A percentile compares a stretch with the other conserved stretches of the same genome.
Conservation (phyloP, 2,329 filamentous ascomycete genomes). For the Pseudodiploospora longispora region DNA sequence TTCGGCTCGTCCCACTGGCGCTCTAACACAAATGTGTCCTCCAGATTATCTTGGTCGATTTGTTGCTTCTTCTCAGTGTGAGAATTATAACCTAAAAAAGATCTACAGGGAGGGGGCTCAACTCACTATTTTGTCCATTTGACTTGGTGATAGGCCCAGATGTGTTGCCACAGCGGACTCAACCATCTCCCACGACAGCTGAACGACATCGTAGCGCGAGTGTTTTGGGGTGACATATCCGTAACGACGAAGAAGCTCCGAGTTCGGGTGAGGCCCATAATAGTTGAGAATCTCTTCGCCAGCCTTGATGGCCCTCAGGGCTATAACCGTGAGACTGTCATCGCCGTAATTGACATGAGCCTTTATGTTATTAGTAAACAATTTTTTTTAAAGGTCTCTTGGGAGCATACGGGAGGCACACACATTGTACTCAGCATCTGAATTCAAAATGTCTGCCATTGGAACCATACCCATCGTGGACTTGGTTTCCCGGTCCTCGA, state of each 20-base stretch:
- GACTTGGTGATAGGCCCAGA: conserved; percentile 27
- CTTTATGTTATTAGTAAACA: conserved; percentile 19
- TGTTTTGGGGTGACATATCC: conserved; percentile 81
- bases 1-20: conserved; percentile 44
- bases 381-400: too few species aligned
- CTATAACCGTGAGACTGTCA: conserved; percentile 58
- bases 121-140: conserved; percentile 37
- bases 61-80: conserved; percentile 26
- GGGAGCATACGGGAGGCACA: conserved; percentile 13
- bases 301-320: conserved; percentile 57
- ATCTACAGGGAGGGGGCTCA: conserved; percentile 13
- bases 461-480: conserved; percentile 78
- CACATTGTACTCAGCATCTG: conserved; percentile 81
- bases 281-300: conserved; percentile 82
- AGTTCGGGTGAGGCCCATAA: conserved; percentile 76
- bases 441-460: conserved; percentile 83
- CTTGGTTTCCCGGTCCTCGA: conserved; percentile 52
- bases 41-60: conserved; percentile 58
- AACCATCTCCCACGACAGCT: conserved; percentile 59
- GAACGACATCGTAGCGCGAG: conserved; percentile 71
- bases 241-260: conserved; percentile 75
- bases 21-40: conserved; percentile 67
- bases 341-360: conserved; percentile 48
- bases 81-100: conserved; percentile 9
- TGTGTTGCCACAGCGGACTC: conserved; percentile 33